phyloP scores from a whole-genome alignment of 306 rosid species.

The Sicyos baderoa region DNA sequence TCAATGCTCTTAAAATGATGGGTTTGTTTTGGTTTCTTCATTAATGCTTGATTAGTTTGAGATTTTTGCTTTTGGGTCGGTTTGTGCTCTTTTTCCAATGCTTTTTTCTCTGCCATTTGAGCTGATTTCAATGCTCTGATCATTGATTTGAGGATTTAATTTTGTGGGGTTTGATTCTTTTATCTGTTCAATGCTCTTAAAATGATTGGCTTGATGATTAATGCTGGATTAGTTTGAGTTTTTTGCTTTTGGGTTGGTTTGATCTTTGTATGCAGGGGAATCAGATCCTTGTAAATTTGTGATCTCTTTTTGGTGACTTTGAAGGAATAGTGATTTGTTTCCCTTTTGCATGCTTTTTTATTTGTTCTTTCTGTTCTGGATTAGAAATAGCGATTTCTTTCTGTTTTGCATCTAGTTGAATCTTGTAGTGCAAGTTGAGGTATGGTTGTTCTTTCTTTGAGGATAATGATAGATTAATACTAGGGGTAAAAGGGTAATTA shows the following conservation, averaged over 20 bases:
- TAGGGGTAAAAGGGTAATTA: too few species aligned
- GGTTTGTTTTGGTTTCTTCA: not conserved
- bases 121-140: not conserved
- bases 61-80: not conserved
- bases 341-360: too few species aligned
- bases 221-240: not conserved
- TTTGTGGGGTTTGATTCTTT: not conserved
- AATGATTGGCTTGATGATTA: not conserved
- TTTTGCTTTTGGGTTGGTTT: not conserved
- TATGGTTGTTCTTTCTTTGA: not conserved
- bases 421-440: not conserved
- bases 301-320: not conserved
- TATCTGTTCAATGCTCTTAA: not conserved
- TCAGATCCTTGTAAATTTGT: conserved; percentile 16
- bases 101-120: not conserved
- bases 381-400: too few species aligned
- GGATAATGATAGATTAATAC: too few species aligned
- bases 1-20: not conserved
- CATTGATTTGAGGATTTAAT: not conserved
- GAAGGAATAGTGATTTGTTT: not conserved
- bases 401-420: not conserved
- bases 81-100: too few species aligned
- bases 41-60: not conserved
- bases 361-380: not conserved
- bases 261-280: not conserved